Evolutionary conservation across 345 rosid species (phyloP), one percentile per base, ranked within the genome.

Genomic region (Leavenworthia alabamica): DNA sequence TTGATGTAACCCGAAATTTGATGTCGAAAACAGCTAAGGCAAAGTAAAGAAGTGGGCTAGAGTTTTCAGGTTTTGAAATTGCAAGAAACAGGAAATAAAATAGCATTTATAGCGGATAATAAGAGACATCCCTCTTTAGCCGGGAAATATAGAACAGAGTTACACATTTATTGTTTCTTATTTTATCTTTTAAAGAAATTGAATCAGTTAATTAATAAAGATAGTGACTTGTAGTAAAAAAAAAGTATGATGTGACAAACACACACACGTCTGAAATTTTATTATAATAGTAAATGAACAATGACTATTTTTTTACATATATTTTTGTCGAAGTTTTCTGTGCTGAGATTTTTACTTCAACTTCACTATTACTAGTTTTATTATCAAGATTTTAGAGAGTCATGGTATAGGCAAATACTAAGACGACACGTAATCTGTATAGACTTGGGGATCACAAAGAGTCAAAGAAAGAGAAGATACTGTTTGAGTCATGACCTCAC

Each of bases 61-160:
- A 50, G 50, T 40, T 69, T 20, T 48, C 16, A 64, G 40, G 56
- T 22, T 54, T 8, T 49, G 33, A 60, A 67, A 56, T 61, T 50
- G 63, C 66, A 53, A 36, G 46, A 48, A 32, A 52, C 54, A 42
- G 60, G 71, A 68, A 69, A 68, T 3, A 56, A 82, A 74, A 66
- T 35, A 51, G 80, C 83, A 83, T 78, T 87, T 57, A 84, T 67
- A 74, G 74, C 16, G 79, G 81, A 81, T 75, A 73, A 75, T 71
- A 70, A 58, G 57, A 36, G 68, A 54, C 68, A 62, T 70, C 68
- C 55, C 22, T 62, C 58, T 70, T 62, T 53, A 26, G 67, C 61
- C 48, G 48, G 68, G 42, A 70, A 22, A 8, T 2, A 26, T 64
- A 59, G 47, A 71, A 13, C 56, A 56, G 73, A 55, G 12, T 55